Base-by-base conservation (phyloP, 352 stramenopile species). In the Blastocystis sp. region DNA sequence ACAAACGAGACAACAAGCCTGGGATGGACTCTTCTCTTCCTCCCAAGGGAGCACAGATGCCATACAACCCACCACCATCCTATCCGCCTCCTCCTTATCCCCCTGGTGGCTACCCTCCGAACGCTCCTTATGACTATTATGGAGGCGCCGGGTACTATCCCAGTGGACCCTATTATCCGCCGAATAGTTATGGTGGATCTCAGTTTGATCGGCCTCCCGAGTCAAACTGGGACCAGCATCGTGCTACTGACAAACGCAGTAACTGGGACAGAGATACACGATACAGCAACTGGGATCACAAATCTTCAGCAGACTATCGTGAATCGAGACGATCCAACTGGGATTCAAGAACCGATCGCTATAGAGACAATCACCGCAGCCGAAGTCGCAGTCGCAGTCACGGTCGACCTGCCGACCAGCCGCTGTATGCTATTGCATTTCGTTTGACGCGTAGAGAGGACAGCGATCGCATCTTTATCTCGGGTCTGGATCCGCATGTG, bases 401-500 rank as follows among this genome's bases (percentile, higher is more conserved):
- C 50, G 50, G 11, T n/a, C 1, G 3, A 1, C 20, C 50, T n/a
- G 50, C 20, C 1, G 50, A 59, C 20, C 20, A 59, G 13, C 50
- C 50, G 20, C 20, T 59, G 50, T 59, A 59, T 59, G 50, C 13
- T 59, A 29, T 15, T 18, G 59, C 11, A 37, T 15, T 18, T 18
- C 59, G n/a, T 29, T 26, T 80, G 37, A 80, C 15, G 1, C n/a
- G 26, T 80, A 80, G 70, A 62, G 70, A 80, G 70, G 70, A 80
- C 45, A 43, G 15, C 7, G 26, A 62, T 45, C 41, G 70, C 9
- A 80, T 80, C 45, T 80, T 80, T 80, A 47, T 80, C 6, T 61
- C 37, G 13, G 70, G 70, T 3, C 20, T 80, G 70, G 70, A 80
- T 41, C 45, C 70, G 13, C 70, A 45, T 26, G 70, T 80, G 11